Percentiles rank a stretch among this genome's conserved stretches.
These are phyloP conservation scores for Polyporus arcularius DNA, from an alignment of 768 basidiomycete species.

Conservation along the genomic window DNA sequence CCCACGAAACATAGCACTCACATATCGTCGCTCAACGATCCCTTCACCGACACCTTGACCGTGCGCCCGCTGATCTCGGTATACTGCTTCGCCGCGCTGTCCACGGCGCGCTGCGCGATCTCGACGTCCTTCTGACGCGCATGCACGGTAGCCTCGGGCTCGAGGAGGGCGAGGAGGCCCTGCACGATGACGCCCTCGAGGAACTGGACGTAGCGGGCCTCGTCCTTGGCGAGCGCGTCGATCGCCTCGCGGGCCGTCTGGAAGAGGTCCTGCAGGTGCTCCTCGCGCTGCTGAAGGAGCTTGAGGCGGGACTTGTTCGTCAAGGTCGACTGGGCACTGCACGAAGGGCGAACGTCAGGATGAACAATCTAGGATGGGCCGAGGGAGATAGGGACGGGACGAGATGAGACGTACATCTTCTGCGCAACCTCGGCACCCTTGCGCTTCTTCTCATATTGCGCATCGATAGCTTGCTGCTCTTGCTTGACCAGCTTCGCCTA, in stretches of 20 bases:
- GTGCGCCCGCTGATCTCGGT: conserved; percentile 76
- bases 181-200: conserved; percentile 85
- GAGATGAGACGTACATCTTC: conserved; percentile 75
- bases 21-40: conserved; percentile 66
- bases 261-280: conserved; percentile 90
- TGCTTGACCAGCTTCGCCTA: conserved; percentile 97
- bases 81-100: conserved; percentile 65
- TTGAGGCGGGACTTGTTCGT: conserved; percentile 95
- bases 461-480: conserved; percentile 93
- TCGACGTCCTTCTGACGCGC: conserved; percentile 69
- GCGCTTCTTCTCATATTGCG: conserved; percentile 92
- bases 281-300: conserved; percentile 88
- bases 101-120: conserved; percentile 61
- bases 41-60: conserved; percentile 60
- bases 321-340: conserved; percentile 89
- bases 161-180: conserved; percentile 81
- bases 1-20: conserved; percentile 35
- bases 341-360: no score
- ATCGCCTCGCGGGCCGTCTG: conserved; percentile 64
- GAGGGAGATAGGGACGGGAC: neutral
- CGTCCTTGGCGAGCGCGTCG: conserved; percentile 60
- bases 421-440: conserved; percentile 92
- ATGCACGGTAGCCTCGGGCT: conserved; percentile 66
- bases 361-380: neutral
- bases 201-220: conserved; percentile 76